These are phyloP conservation scores for Tulasnella sp. DNA, from an alignment of 768 basidiomycete genomes.

Conservation along the genomic window DNA sequence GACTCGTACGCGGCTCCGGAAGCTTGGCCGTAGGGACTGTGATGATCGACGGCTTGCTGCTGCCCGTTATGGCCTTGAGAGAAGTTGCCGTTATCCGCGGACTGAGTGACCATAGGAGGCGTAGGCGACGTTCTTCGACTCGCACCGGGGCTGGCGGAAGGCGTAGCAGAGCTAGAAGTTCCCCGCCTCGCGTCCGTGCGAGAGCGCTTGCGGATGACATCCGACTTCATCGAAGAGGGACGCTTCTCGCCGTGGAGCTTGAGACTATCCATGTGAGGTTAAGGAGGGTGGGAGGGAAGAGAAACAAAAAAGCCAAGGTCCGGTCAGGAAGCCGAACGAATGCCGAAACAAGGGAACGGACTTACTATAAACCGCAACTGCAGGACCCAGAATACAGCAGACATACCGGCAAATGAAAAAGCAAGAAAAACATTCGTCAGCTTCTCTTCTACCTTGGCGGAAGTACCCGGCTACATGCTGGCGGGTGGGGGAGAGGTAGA, in stretches of 20 bases:
- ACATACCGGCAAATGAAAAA: constrained; percentile 2
- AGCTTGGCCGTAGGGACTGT: background rate
- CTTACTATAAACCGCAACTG: constrained; percentile 70
- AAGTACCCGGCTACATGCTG: background rate
- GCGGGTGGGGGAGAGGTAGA: background rate
- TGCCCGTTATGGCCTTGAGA: background rate
- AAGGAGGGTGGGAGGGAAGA: background rate
- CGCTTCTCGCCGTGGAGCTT: constrained; percentile 78
- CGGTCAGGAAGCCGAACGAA: background rate
- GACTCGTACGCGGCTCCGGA: background rate
- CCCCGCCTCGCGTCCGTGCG: constrained; percentile 45
- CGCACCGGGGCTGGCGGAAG: constrained; percentile 62
- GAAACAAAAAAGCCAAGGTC: background rate
- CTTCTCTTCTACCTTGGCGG: background rate
- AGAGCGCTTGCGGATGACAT: constrained; percentile 79
- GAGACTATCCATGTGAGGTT: constrained; percentile 32
- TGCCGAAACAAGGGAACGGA: constrained; percentile 14
- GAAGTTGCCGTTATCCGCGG: constrained; percentile 1
- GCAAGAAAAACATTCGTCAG: constrained; percentile 12
- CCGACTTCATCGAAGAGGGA: constrained; percentile 85
- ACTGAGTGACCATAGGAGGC: constrained; percentile 7
- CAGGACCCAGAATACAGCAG: background rate
- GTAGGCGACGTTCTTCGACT: constrained; percentile 62
- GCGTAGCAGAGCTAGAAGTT: constrained; percentile 41
- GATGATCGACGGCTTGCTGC: background rate